phyloP scores from a whole-genome alignment of 2,329 filamentous ascomycete genomes.

The Paraphaeosphaeria minitans region DNA sequence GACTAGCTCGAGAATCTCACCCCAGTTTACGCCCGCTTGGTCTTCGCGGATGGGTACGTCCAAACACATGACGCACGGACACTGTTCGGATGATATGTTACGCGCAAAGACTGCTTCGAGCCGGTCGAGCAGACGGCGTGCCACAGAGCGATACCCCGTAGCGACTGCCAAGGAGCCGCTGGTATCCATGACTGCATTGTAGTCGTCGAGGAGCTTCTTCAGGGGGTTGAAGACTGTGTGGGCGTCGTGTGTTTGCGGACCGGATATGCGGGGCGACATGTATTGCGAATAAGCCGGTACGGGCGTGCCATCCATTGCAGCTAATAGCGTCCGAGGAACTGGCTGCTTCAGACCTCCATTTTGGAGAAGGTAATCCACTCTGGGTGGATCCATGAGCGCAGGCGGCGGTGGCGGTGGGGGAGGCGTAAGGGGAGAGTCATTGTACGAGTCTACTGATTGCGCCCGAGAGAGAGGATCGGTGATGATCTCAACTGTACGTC shows the following conservation, averaged over 20 bases:
- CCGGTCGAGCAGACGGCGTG: slow-evolving; percentile 83
- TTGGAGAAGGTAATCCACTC: slow-evolving; percentile 90
- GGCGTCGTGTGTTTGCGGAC: slow-evolving; percentile 59
- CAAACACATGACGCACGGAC: slow-evolving; percentile 83
- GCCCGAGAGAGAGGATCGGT: slow-evolving; percentile 44
- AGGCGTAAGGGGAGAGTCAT: slow-evolving; percentile 58
- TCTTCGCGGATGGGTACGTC: slow-evolving; percentile 51
- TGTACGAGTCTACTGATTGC: slow-evolving; percentile 47
- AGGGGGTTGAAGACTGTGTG: slow-evolving; percentile 82
- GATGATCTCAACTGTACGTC: slow-evolving; percentile 53
- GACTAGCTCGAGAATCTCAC: slow-evolving; percentile 90
- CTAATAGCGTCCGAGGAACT: slow-evolving; percentile 75
- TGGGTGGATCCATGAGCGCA: slow-evolving; percentile 69
- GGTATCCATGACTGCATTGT: slow-evolving; percentile 77
- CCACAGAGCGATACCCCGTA: slow-evolving; percentile 94
- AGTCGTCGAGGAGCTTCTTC: slow-evolving; percentile 82
- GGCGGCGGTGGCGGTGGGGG: slow-evolving; percentile 78
- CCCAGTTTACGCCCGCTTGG: slow-evolving; percentile 80
- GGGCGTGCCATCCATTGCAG: slow-evolving; percentile 62
- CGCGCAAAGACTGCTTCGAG: slow-evolving; percentile 93
- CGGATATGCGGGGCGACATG: slow-evolving; percentile 56
- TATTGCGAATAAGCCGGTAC: slow-evolving; percentile 65
- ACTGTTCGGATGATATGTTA: slow-evolving; percentile 86
- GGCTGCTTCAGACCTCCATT: slow-evolving; percentile 79
- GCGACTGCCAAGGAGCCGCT: slow-evolving; percentile 93